phyloP scores from a whole-genome alignment of 2,329 filamentous ascomycete species.

The Phialocephala subalpina region DNA sequence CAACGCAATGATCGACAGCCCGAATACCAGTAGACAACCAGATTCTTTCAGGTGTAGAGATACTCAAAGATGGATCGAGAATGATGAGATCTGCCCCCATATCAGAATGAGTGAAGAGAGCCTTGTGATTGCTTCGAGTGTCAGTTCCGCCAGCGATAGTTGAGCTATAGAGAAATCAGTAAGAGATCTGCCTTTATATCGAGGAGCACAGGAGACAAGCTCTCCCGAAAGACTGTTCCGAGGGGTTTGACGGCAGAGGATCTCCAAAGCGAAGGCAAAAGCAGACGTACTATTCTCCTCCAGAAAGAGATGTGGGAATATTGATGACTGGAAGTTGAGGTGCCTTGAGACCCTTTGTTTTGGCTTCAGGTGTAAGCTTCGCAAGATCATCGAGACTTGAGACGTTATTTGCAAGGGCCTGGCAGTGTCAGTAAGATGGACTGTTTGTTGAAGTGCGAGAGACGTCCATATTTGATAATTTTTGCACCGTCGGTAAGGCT shows the following conservation, averaged over 20 bases:
- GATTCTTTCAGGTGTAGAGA: slow-evolving; percentile 58
- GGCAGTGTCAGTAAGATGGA: background rate
- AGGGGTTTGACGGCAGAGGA: too few species aligned
- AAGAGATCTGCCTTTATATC: too few species aligned
- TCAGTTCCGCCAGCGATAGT: slow-evolving; percentile 50
- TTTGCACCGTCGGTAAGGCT: slow-evolving; percentile 18
- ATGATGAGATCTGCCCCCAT: slow-evolving; percentile 60
- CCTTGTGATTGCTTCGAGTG: slow-evolving; percentile 34
- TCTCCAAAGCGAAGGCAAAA: too few species aligned
- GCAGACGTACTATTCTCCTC: slow-evolving; percentile 54
- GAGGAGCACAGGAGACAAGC: too few species aligned
- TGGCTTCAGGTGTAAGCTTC: slow-evolving; percentile 11
- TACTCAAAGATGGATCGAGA: slow-evolving; percentile 60
- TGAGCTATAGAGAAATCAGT: too few species aligned
- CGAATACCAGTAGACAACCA: slow-evolving; percentile 67
- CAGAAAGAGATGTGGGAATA: slow-evolving; percentile 51
- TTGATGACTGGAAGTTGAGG: slow-evolving; percentile 46
- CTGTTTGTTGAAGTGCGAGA: background rate
- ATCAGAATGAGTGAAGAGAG: slow-evolving; percentile 42
- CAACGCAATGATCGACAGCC: slow-evolving; percentile 65
- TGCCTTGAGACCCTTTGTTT: slow-evolving; percentile 26
- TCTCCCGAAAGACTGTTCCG: too few species aligned
- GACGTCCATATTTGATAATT: slow-evolving; percentile 17
- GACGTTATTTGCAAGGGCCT: slow-evolving; percentile 24
- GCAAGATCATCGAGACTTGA: slow-evolving; percentile 11